These are phyloP conservation scores for Lachancea thermotolerans DNA, from an alignment of 805 yeast genomes.

Conservation along the genomic window DNA sequence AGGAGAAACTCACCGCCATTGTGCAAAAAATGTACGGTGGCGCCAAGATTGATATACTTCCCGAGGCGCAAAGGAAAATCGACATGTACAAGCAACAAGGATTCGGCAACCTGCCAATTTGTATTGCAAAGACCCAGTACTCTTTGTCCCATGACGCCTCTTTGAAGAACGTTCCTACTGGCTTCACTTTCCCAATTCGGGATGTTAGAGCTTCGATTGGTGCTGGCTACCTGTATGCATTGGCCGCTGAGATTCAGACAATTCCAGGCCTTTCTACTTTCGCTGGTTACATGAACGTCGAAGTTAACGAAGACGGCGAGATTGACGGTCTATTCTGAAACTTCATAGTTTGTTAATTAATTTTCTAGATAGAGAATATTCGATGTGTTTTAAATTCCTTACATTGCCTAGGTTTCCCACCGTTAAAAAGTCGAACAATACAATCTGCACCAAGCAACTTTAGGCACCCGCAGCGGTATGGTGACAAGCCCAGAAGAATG, in stretches of 20 bases:
- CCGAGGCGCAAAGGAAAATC: constrained; percentile 74
- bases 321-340: constrained; percentile 81
- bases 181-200: constrained; percentile 88
- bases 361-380: background rate
- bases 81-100: constrained; percentile 82
- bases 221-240: constrained; percentile 93
- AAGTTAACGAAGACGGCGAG: constrained; percentile 82
- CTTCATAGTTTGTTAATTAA: background rate
- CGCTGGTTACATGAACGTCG: constrained; percentile 96
- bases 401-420: background rate
- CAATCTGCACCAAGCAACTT: background rate
- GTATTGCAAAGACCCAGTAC: constrained; percentile 97
- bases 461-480: too few relatives aligned
- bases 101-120: constrained; percentile 83
- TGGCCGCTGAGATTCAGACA: constrained; percentile 95
- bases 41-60: constrained; percentile 69
- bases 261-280: constrained; percentile 96
- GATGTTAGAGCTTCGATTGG: constrained; percentile 93
- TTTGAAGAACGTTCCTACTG: constrained; percentile 91
- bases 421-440: background rate
- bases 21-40: constrained; percentile 94
- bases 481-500: too few relatives aligned
- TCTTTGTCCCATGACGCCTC: constrained; percentile 90
- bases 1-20: constrained; percentile 69
- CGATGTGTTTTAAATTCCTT: background rate